Conservation (phyloP, 2,329 filamentous ascomycete genomes). For the Hypoxylon sp. region DNA sequence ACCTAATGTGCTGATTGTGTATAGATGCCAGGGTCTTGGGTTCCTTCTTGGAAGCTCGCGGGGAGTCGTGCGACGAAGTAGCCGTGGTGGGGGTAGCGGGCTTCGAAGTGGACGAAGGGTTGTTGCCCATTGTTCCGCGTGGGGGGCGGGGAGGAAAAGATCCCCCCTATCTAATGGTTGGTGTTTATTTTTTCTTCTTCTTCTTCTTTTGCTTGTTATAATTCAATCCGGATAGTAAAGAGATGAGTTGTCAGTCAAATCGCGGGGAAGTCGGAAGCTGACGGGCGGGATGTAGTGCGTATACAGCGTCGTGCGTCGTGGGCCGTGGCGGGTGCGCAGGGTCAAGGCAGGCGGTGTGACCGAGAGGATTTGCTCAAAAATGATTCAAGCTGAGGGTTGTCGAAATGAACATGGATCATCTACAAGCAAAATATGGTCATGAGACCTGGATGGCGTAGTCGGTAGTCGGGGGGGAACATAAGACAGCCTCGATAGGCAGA, state of each 20-base stretch:
- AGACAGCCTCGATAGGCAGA: conserved; percentile 31
- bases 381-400: conserved; percentile 33
- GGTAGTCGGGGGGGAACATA: too few relatives aligned
- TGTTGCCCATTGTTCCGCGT: conserved; percentile 54
- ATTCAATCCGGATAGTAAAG: conserved; percentile 12
- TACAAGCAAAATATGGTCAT: conserved; percentile 43
- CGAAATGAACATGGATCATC: conserved; percentile 39
- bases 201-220: conserved; percentile 11
- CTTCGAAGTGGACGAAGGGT: conserved; percentile 54
- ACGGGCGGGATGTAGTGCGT: conserved; percentile 34
- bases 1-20: conserved; percentile 59
- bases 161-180: conserved; percentile 23
- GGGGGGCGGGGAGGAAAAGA: conserved; percentile 27
- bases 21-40: conserved; percentile 64
- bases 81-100: conserved; percentile 47
- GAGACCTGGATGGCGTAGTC: conserved; percentile 40
- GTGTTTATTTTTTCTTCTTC: conserved; percentile 10
- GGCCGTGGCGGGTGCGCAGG: conserved; percentile 21
- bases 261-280: conserved; percentile 38
- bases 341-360: conserved; percentile 34
- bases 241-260: conserved; percentile 20
- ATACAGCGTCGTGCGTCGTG: conserved; percentile 24
- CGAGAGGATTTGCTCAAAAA: conserved; percentile 20
- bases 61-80: conserved; percentile 46
- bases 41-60: conserved; percentile 52